Conservation (phyloP, 257 asterid genomes). For the Orobanche coerulescens region DNA sequence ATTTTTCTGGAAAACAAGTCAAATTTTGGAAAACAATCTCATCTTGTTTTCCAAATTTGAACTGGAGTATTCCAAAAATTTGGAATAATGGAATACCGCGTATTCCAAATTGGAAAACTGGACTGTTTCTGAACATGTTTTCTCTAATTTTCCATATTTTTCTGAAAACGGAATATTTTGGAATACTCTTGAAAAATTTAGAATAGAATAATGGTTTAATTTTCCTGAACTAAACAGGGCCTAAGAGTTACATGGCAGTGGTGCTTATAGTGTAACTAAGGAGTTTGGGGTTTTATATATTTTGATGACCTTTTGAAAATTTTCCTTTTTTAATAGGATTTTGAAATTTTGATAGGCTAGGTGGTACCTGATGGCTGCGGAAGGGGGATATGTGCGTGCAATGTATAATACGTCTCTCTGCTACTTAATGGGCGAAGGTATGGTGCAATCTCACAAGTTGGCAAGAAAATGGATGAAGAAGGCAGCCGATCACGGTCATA, state of each 20-base stretch:
- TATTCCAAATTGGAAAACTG: too few species aligned
- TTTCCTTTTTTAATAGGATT: not conserved
- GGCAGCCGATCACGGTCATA: slow-evolving; percentile 90
- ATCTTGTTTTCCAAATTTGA: too few species aligned
- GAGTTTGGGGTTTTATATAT: not conserved
- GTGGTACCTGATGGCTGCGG: slow-evolving; percentile 81
- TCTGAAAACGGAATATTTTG: too few species aligned
- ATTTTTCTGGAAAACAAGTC: too few species aligned
- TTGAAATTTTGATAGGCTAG: slow-evolving; percentile 43
- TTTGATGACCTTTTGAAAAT: not conserved
- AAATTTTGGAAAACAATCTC: too few species aligned
- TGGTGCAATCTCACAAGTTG: slow-evolving; percentile 44
- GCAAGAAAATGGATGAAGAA: slow-evolving; percentile 94
- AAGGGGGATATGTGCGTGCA: slow-evolving; percentile 91
- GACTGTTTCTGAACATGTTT: too few species aligned
- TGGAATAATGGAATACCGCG: too few species aligned
- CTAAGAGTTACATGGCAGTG: not conserved
- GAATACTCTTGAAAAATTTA: too few species aligned
- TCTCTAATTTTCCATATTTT: too few species aligned
- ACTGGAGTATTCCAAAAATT: too few species aligned
- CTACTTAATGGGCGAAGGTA: slow-evolving; percentile 75
- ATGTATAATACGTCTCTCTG: slow-evolving; percentile 85
- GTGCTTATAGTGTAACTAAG: not conserved
- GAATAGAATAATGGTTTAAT: too few species aligned
- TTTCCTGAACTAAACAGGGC: not conserved